Conservation (phyloP, 1,284 basidiomycete species). For the Schizopora paradoxa region DNA sequence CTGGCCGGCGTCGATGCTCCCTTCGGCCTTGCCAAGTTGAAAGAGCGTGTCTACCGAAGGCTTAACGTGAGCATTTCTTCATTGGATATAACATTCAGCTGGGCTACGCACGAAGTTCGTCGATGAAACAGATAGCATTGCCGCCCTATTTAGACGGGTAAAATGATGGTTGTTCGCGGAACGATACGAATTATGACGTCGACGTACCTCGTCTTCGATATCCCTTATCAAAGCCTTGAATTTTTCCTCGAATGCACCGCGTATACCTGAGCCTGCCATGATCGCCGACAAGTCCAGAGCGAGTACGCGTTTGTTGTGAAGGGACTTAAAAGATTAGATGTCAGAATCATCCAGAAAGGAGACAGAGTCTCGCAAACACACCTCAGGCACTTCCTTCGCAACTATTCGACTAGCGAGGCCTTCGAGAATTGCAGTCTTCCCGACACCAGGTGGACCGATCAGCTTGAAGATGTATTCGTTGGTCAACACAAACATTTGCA, state of each 20-base stretch:
- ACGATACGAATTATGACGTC: neutral
- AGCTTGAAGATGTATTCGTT: slow-evolving; percentile 36
- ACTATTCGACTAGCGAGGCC: slow-evolving; percentile 87
- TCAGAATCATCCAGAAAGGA: too few species aligned
- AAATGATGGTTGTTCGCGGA: neutral
- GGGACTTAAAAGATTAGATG: slow-evolving; percentile 42
- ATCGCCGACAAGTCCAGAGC: slow-evolving; percentile 78
- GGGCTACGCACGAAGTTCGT: neutral
- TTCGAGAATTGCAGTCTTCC: slow-evolving; percentile 92
- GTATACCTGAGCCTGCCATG: slow-evolving; percentile 83
- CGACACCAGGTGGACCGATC: slow-evolving; percentile 79
- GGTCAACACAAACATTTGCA: neutral
- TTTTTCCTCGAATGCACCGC: slow-evolving; percentile 90
- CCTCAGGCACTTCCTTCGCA: slow-evolving; percentile 88
- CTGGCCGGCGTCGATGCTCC: slow-evolving; percentile 87
- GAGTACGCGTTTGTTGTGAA: slow-evolving; percentile 79
- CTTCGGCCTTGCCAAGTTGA: slow-evolving; percentile 88
- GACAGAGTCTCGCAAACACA: slow-evolving; percentile 28
- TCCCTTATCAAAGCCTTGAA: slow-evolving; percentile 84
- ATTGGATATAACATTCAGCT: too few species aligned
- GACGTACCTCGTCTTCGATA: slow-evolving; percentile 73
- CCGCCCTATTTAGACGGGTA: slow-evolving; percentile 37
- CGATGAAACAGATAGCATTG: slow-evolving; percentile 33
- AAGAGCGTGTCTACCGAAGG: slow-evolving; percentile 70
- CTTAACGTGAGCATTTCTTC: slow-evolving; percentile 10